These are phyloP conservation scores for Sphaerulina vaccinii DNA, from an alignment of 2,329 filamentous ascomycete species.

Conservation along the genomic window DNA sequence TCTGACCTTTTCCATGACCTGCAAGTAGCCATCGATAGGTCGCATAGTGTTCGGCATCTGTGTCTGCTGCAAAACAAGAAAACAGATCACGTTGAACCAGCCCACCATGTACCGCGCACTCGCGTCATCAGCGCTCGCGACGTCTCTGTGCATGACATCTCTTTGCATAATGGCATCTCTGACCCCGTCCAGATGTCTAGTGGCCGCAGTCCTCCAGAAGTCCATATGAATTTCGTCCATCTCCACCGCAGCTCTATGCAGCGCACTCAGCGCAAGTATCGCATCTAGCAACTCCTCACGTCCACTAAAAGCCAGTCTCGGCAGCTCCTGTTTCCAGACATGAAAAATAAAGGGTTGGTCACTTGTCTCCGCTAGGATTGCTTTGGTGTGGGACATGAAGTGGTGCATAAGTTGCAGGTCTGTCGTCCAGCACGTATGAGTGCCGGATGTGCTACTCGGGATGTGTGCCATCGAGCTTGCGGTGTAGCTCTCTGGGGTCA, in stretches of 20 bases:
- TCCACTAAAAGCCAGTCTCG: conserved; percentile 30
- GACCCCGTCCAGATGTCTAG: conserved; percentile 36
- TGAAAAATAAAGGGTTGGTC: conserved; percentile 23
- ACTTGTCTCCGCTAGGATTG: conserved; percentile 29
- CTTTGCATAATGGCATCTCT: conserved; percentile 28
- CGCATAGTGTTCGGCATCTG: conserved; percentile 19
- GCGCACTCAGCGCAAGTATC: conserved; percentile 32
- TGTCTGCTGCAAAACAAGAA: conserved; percentile 27
- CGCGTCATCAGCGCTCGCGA: too few species aligned
- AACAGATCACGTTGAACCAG: conserved; percentile 33
- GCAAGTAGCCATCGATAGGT: conserved; percentile 33
- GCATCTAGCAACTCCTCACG: conserved; percentile 34
- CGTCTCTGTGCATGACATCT: conserved; percentile 19
- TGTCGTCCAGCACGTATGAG: too few species aligned
- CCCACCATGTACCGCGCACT: conserved; percentile 32
- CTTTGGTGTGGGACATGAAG: conserved; percentile 27
- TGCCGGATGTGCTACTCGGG: conserved; percentile 28
- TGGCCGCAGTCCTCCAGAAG: conserved; percentile 30
- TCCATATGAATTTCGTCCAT: conserved; percentile 25
- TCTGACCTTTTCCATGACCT: conserved; percentile 31
- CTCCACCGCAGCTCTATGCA: conserved; percentile 32
- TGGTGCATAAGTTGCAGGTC: conserved; percentile 37
- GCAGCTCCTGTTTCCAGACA: conserved; percentile 33
- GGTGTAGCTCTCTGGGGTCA: conserved; percentile 16
- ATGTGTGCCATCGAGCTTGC: conserved; percentile 30